Evolutionary conservation across 305 asterid species (phyloP), one percentile per base, ranked within the genome.

Genomic region (Fraxinus latifolia): DNA sequence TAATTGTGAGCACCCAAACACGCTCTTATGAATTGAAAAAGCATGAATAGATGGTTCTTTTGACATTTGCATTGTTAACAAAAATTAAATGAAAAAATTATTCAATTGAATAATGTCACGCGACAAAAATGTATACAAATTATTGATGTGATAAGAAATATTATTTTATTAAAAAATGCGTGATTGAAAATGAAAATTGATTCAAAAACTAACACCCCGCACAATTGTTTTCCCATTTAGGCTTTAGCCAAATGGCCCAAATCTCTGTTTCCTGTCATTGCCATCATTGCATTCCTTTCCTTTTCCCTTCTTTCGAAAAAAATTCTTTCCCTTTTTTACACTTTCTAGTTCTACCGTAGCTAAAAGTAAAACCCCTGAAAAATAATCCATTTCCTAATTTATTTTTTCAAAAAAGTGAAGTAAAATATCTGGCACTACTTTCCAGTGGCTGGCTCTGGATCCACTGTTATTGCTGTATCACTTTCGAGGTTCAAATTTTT

Each of bases 381-480:
- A 33, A 77, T 33, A n/a, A 60, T 5, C 47, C 3, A 3, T 50
- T 39, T 44, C 23, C 19, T 50, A 7, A 32, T 78, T 34, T 17
- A 58, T 55, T 53, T 33, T 27, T 31, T 55, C 67, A 31, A 76
- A 77, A 71, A 37, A 80, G 15, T 68, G 21, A 17, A 58, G 76
- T 74, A 21, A 34, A 76, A 85, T 83, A 88, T 85, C 89, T 86
- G 87, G 86, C 86, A 85, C 85, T 85, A 83, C 86, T 78, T 82
- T 83, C 83, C 82, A 84, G 82, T 79, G 86, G 84, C 84, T 55
- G 67, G 15, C 84, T 84, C 86, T 85, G 86, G 88, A 84, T 86
- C 85, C 89, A 76, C 85, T 80, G 76, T 60, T 60, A 0, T 2
- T 60, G 47, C 44, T 8, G 33, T 37, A 62, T 29, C 47, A 80